Percentiles rank a stretch among this genome's conserved stretches.
These are phyloP conservation scores for Tetracladium marchalianum DNA, from an alignment of 495 filamentous ascomycete genomes.

Conservation along the genomic window DNA sequence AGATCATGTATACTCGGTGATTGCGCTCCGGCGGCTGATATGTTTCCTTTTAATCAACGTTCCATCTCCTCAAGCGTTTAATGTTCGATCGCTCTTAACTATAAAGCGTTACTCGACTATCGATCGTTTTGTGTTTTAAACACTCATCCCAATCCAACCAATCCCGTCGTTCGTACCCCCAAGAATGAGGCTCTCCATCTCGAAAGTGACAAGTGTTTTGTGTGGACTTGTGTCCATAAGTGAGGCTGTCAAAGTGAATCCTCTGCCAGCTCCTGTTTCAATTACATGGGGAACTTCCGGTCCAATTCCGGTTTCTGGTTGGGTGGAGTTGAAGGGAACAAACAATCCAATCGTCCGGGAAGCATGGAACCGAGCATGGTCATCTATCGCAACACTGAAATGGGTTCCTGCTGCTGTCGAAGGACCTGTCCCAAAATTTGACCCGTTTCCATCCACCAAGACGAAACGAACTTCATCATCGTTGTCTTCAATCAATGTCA, in stretches of 20 bases:
- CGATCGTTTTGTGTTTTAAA: too few species aligned
- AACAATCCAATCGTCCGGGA: constrained; percentile 22
- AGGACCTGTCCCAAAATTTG: constrained; percentile 35
- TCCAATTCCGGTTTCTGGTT: constrained; percentile 26
- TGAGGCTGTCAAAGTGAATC: constrained; percentile 38
- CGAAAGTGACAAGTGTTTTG: neutral
- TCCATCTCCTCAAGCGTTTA: too few species aligned
- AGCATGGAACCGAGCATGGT: constrained; percentile 40
- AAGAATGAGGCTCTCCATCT: too few species aligned
- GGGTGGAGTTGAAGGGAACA: constrained; percentile 21
- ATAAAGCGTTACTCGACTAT: too few species aligned
- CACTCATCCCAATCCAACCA: too few species aligned
- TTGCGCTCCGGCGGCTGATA: too few species aligned
- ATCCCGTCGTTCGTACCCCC: too few species aligned
- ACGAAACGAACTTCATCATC: constrained; percentile 22
- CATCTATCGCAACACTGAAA: constrained; percentile 32
- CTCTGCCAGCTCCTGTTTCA: constrained; percentile 41
- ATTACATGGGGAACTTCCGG: constrained; percentile 45
- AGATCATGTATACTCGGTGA: too few species aligned
- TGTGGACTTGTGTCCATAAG: neutral
- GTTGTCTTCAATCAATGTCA: constrained; percentile 26
- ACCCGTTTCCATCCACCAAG: constrained; percentile 33
- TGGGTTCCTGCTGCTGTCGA: constrained; percentile 44
- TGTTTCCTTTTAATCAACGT: too few species aligned
- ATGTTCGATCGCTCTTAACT: too few species aligned